Evolutionary conservation across 1,139 yeast species (phyloP), one percentile per base, ranked within the genome.

Genomic region (Yamadazyma membranifaciens): DNA sequence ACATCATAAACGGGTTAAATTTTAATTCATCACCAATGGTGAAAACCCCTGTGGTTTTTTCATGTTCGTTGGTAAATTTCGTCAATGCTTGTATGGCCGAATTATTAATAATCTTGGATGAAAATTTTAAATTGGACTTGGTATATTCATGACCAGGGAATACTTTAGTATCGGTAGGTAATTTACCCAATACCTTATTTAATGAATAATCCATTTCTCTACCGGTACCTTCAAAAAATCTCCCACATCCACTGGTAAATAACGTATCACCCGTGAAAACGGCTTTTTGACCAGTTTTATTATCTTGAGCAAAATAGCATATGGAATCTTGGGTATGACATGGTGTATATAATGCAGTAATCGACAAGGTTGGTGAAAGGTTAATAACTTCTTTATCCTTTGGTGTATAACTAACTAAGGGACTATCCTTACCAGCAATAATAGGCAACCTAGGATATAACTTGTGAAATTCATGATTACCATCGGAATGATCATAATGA

Each of bases 91-190:
- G 63, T 34, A 92, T 67, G 0, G 87, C 84, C 9, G 69, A 68
- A 42, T 70, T 65, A 17, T 68, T 56, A 55, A 89, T 65, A 1
- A 92, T 78, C 1, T 81, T 75, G 45, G 73, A 69, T 9, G 94
- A 87, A 59, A 92, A 92, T 51, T 74, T 77, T 34, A 86, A 81
- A 59, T 94, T 92, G 29, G 87, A 73, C 49, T 74, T 76, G 11
- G 99, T 94, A 65, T 92, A 92, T 64, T 92, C 98, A 62, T 92
- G 99, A 2, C 99, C 99, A 0, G 97, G 94, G 56, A 81, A 86
- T 3, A 91, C 92, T 29, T 67, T 61, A 0, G 96, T 87, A 12
- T 80, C 81, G 28, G 70, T 64, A 1, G 96, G 94, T 42, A 88
- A 70, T 34, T 60, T 56, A 2, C 74, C 84, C 47, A 88, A 69